Conservation (phyloP, 345 rosid species). For the Gossypium ekmanianum region DNA sequence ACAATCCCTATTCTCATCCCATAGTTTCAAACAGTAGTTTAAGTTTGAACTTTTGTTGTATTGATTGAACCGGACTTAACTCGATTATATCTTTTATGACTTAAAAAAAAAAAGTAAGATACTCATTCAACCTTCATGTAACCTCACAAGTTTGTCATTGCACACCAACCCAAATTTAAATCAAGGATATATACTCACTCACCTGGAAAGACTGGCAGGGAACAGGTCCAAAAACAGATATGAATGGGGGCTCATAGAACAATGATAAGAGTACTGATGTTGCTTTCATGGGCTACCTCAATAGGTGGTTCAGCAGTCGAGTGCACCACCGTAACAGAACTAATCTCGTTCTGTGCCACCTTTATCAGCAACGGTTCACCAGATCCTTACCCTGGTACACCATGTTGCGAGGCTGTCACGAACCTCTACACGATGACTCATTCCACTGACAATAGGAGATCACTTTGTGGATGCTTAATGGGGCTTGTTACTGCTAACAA, state of each 20-base stretch:
- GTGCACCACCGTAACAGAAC: constrained; percentile 48
- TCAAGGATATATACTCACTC: constrained; percentile 4
- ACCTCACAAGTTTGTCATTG: constrained; percentile 22
- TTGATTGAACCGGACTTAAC: no score
- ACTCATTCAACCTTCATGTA: constrained; percentile 25
- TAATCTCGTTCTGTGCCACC: constrained; percentile 43
- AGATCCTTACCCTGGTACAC: constrained; percentile 51
- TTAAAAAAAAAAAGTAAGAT: neutral
- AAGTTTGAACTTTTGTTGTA: neutral
- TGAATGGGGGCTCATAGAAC: constrained; percentile 6
- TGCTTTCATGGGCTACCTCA: constrained; percentile 17
- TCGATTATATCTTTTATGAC: no score
- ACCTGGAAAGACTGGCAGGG: neutral
- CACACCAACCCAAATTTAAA: constrained; percentile 27
- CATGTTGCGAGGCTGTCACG: constrained; percentile 51
- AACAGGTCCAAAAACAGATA: neutral
- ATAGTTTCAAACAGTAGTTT: no score
- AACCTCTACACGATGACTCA: constrained; percentile 36
- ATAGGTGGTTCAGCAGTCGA: constrained; percentile 28
- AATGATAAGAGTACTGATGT: neutral
- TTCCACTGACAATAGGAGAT: constrained; percentile 25
- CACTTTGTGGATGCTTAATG: constrained; percentile 49
- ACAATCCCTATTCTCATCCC: no score
- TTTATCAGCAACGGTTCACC: constrained; percentile 50
- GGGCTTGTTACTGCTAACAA: constrained; percentile 39